Evolutionary conservation across 2,329 filamentous ascomycete species (phyloP).

Genomic region (Zasmidium angulare): DNA sequence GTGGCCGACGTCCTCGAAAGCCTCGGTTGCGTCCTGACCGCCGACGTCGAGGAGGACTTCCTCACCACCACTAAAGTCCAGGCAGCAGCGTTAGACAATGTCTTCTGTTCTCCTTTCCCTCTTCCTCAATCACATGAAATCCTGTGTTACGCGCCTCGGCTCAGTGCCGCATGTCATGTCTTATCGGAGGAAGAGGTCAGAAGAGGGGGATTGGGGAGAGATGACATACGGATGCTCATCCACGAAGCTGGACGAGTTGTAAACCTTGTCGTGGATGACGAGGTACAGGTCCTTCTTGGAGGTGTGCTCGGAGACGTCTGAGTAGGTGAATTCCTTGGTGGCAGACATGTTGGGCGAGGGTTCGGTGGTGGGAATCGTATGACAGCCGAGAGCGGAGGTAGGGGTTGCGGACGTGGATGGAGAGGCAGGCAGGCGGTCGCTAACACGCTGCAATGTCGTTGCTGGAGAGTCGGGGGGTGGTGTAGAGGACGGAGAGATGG

Average conservation of each 20-base stretch:
- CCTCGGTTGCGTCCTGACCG: slow-evolving; percentile 94
- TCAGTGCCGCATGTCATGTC: too few relatives aligned
- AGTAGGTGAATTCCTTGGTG: slow-evolving; percentile 67
- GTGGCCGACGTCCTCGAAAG: slow-evolving; percentile 99
- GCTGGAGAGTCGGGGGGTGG: neutral
- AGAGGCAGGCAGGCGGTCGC: neutral
- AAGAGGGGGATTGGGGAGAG: slow-evolving; percentile 2
- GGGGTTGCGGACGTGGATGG: neutral
- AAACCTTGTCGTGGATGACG: slow-evolving; percentile 95
- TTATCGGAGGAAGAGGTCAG: neutral
- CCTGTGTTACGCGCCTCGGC: neutral
- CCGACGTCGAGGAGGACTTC: slow-evolving; percentile 95
- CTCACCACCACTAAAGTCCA: slow-evolving; percentile 82
- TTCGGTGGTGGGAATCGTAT: neutral
- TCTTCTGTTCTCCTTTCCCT: neutral
- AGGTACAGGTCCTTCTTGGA: slow-evolving; percentile 92
- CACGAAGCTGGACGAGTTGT: slow-evolving; percentile 83
- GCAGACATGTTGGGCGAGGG: slow-evolving; percentile 47
- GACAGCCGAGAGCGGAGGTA: neutral
- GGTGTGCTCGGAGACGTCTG: slow-evolving; percentile 81
- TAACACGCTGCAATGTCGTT: neutral
- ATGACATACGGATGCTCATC: slow-evolving; percentile 87
- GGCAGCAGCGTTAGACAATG: slow-evolving; percentile 10
- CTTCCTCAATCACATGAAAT: neutral
- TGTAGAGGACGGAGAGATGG: too few relatives aligned